Conservation (phyloP, 257 asterid genomes). For the Osmanthus fragrans region DNA sequence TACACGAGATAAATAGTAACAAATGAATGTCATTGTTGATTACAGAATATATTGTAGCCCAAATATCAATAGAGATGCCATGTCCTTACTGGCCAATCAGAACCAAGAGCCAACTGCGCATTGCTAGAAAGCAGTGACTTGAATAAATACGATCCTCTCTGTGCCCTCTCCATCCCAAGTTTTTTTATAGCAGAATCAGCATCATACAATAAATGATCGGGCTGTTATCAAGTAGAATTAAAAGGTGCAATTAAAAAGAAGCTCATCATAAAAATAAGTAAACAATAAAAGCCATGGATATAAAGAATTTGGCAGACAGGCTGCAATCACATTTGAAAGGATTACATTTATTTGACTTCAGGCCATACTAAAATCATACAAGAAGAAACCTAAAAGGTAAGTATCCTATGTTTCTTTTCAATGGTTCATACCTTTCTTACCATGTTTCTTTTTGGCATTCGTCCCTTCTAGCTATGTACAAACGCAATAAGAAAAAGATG, state of each 20-base stretch:
- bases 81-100: conserved; percentile 93
- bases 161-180: conserved; percentile 77
- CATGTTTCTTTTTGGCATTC: too few species aligned
- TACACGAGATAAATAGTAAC: background rate
- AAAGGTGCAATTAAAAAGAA: conserved; percentile 13
- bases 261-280: conserved; percentile 9
- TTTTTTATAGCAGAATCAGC: conserved; percentile 78
- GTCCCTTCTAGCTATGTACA: background rate
- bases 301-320: background rate
- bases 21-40: conserved; percentile 12
- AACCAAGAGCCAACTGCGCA: conserved; percentile 80
- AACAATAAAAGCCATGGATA: conserved; percentile 5
- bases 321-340: background rate
- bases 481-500: background rate
- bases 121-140: conserved; percentile 60
- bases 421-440: background rate
- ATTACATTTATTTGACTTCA: background rate
- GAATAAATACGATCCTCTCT: conserved; percentile 71
- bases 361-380: background rate
- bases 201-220: conserved; percentile 87
- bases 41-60: background rate
- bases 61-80: conserved; percentile 2
- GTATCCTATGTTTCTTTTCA: background rate
- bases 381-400: background rate
- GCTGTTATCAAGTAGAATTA: conserved; percentile 50